Evolutionary conservation across 306 rosid species (phyloP).

Genomic region (Cyamopsis tetragonoloba): DNA sequence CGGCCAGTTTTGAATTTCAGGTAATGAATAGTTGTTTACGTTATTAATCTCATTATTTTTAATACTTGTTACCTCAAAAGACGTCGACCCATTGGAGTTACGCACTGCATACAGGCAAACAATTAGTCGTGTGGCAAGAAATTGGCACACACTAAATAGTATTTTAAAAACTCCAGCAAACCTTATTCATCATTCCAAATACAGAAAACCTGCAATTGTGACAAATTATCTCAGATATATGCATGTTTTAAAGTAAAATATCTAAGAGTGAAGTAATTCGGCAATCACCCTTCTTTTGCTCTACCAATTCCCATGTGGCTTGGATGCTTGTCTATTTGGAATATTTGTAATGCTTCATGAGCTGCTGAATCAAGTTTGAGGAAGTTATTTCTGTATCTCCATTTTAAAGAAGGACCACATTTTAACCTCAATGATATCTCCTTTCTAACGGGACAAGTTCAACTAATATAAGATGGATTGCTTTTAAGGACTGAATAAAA

Average conservation of each 20-base stretch:
- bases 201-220: conserved; percentile 77
- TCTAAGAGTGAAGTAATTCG: conserved; percentile 15
- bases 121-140: conserved; percentile 26
- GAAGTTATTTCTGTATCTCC: conserved; percentile 66
- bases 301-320: conserved; percentile 99
- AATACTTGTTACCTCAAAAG: conserved; percentile 66
- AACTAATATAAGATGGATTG: conserved; percentile 15
- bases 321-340: conserved; percentile 95
- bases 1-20: background rate
- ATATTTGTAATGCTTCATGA: conserved; percentile 94
- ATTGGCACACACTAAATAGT: conserved; percentile 17
- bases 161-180: conserved; percentile 35
- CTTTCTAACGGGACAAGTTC: conserved; percentile 14
- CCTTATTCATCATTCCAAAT: conserved; percentile 98
- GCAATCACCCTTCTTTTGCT: conserved; percentile 92
- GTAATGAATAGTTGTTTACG: background rate
- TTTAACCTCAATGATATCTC: conserved; percentile 7
- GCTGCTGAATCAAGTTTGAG: conserved; percentile 92
- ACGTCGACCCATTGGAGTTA: conserved; percentile 87
- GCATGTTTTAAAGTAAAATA: conserved; percentile 16
- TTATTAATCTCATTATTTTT: background rate
- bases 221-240: conserved; percentile 24
- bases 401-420: conserved; percentile 47
- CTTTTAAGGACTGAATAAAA: conserved; percentile 21
- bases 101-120: conserved; percentile 54